Conservation (phyloP, 306 rosid species). For the Fagus sylvatica region DNA sequence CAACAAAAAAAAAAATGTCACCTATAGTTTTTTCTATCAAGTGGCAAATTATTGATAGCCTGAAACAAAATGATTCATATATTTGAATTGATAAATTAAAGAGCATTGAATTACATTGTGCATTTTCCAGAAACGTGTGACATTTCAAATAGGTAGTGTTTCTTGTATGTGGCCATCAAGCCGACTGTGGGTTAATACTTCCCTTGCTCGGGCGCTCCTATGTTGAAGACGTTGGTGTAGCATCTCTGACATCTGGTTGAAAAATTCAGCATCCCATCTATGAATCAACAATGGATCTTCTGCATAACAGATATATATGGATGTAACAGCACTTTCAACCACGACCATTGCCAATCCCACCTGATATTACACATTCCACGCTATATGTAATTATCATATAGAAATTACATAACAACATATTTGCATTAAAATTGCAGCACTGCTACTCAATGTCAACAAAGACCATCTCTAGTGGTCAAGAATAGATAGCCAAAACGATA, state of each 20-base stretch:
- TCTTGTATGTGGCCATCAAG: conserved; percentile 34
- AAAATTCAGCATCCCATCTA: conserved; percentile 94
- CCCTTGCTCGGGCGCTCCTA: conserved; percentile 72
- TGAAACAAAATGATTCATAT: background rate
- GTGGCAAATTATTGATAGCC: background rate
- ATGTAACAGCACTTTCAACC: conserved; percentile 97
- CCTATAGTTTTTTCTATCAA: too few relatives aligned
- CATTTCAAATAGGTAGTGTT: conserved; percentile 23
- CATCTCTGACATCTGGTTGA: conserved; percentile 89
- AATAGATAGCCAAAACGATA: background rate
- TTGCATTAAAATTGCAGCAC: background rate
- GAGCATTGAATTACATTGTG: background rate
- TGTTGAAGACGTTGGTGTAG: conserved; percentile 90
- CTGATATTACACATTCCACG: conserved; percentile 41
- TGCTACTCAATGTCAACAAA: background rate
- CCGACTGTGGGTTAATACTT: conserved; percentile 56
- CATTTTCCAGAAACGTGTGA: background rate
- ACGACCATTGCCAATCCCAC: conserved; percentile 95
- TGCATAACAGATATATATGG: conserved; percentile 94
- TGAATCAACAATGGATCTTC: conserved; percentile 88
- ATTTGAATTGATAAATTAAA: conserved; percentile 15
- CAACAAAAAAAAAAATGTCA: too few relatives aligned
- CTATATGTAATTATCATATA: background rate
- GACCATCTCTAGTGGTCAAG: background rate
- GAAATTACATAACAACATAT: background rate